Conservation (phyloP, 306 rosid species). For the Betula pendula region DNA sequence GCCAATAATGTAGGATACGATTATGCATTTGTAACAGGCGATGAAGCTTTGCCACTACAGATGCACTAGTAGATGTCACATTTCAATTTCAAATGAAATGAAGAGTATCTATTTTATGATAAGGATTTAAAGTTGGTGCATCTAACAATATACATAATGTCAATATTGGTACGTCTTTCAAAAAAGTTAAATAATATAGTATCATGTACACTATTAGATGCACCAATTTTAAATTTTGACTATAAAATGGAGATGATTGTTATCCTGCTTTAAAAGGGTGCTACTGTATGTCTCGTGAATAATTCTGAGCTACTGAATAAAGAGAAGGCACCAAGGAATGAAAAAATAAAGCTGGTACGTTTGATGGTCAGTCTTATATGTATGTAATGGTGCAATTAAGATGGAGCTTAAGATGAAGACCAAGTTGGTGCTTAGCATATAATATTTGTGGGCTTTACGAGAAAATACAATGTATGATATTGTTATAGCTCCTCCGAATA, state of each 20-base stretch:
- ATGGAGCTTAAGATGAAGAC: not conserved
- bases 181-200: no score
- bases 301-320: not conserved
- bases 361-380: not conserved
- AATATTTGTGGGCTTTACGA: not conserved
- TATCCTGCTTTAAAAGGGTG: not conserved
- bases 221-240: no score
- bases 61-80: constrained; percentile 27
- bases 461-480: not conserved
- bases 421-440: not conserved
- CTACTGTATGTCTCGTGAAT: not conserved
- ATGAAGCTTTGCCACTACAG: constrained; percentile 31
- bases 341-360: not conserved
- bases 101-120: no score
- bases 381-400: not conserved
- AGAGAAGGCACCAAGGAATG: not conserved
- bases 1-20: constrained; percentile 43
- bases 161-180: no score
- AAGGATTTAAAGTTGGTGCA: no score
- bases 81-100: no score
- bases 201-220: no score
- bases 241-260: no score
- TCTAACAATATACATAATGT: no score
- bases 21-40: constrained; percentile 38
- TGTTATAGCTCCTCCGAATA: no score